Evolutionary conservation across 345 rosid species (phyloP).

Genomic region (Linum tenue): DNA sequence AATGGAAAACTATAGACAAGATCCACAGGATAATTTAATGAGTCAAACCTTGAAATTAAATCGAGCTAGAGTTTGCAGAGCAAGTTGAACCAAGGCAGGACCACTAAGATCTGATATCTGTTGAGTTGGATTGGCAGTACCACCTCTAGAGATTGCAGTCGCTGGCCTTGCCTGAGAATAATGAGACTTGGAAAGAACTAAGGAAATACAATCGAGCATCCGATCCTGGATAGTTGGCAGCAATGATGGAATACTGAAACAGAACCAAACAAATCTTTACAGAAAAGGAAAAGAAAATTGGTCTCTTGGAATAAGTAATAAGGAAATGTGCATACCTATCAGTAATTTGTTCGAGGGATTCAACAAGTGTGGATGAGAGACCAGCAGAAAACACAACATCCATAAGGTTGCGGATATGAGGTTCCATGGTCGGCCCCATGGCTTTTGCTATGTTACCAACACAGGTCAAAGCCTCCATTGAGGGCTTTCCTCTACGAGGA

Average conservation of each 20-base stretch:
- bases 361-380: conserved; percentile 77
- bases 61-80: conserved; percentile 87
- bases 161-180: conserved; percentile 59
- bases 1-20: conserved; percentile 1
- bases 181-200: conserved; percentile 73
- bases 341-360: conserved; percentile 83
- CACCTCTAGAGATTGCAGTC: conserved; percentile 49
- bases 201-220: conserved; percentile 68
- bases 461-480: conserved; percentile 92
- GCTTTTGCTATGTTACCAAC: conserved; percentile 97
- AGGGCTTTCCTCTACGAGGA: conserved; percentile 94
- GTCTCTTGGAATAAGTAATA: conserved; percentile 8
- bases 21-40: neutral
- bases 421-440: conserved; percentile 79
- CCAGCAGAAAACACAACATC: conserved; percentile 83
- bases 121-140: conserved; percentile 36
- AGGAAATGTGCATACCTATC: conserved; percentile 37
- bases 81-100: conserved; percentile 82
- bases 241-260: conserved; percentile 80
- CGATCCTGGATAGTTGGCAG: conserved; percentile 78
- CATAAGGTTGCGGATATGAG: conserved; percentile 69
- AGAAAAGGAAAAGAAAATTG: neutral
- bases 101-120: conserved; percentile 59
- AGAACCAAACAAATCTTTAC: conserved; percentile 7
- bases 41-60: conserved; percentile 79